Evolutionary conservation across 768 basidiomycete genomes (phyloP).

Genomic region (Trametes cinnabarina): DNA sequence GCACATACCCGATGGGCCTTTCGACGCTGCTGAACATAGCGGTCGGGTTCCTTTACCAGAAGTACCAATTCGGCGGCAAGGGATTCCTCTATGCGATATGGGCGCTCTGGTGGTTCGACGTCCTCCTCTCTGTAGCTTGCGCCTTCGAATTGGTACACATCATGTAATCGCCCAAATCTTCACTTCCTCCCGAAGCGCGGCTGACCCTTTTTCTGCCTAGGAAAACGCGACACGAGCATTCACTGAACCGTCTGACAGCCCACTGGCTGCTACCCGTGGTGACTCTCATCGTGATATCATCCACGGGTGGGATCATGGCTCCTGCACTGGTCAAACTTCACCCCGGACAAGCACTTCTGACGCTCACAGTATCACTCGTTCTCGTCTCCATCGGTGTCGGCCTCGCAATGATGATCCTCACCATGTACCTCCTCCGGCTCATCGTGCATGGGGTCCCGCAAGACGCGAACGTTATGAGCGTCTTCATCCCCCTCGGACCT

Average conservation of each 20-base stretch:
- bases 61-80: conserved; percentile 49
- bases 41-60: conserved; percentile 42
- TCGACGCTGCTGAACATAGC: conserved; percentile 57
- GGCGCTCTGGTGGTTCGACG: conserved; percentile 70
- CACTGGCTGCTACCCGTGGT: conserved; percentile 78
- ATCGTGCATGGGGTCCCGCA: conserved; percentile 54
- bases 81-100: conserved; percentile 55
- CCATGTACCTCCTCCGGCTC: conserved; percentile 59
- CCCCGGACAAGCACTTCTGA: conserved; percentile 49
- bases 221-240: conserved; percentile 57
- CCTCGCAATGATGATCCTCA: conserved; percentile 64
- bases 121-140: conserved; percentile 52
- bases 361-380: conserved; percentile 52
- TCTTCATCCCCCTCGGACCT: conserved; percentile 75
- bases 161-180: conserved; percentile 53
- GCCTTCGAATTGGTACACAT: conserved; percentile 61
- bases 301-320: conserved; percentile 62
- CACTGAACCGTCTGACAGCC: conserved; percentile 53
- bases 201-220: conserved; percentile 31
- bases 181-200: not conserved
- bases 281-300: conserved; percentile 66
- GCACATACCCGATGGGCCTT: conserved; percentile 56
- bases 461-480: conserved; percentile 48
- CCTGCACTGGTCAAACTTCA: conserved; percentile 46
- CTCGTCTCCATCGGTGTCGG: conserved; percentile 55